Conservation (phyloP, 306 rosid genomes). For the Malus sylvestris region DNA sequence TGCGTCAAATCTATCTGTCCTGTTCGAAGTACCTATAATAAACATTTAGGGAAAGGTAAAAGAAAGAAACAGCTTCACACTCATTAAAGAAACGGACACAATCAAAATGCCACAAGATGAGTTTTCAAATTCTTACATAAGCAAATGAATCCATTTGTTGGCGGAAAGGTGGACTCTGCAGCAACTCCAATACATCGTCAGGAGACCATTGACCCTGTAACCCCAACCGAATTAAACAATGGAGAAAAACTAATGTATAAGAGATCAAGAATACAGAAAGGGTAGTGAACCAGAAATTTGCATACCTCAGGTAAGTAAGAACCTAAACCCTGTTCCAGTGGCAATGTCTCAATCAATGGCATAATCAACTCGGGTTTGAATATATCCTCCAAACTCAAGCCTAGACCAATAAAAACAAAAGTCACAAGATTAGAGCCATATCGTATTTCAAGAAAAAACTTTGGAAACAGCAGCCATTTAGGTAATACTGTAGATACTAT, state of each 20-base stretch:
- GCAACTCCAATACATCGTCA: conserved; percentile 75
- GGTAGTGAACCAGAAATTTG: conserved; percentile 13
- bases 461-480: too few species aligned
- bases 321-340: conserved; percentile 64
- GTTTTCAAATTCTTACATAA: conserved; percentile 44
- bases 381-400: conserved; percentile 79
- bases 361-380: conserved; percentile 80
- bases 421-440: not conserved
- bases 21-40: conserved; percentile 67
- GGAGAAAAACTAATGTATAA: not conserved
- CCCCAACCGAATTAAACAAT: conserved; percentile 1
- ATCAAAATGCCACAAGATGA: conserved; percentile 3
- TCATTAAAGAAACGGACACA: not conserved
- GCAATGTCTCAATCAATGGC: conserved; percentile 75
- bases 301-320: conserved; percentile 85
- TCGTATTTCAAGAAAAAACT: not conserved
- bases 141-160: conserved; percentile 94
- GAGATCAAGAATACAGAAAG: not conserved
- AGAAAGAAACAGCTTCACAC: not conserved
- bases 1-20: conserved; percentile 92
- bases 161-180: conserved; percentile 93
- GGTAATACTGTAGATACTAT: not conserved
- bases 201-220: conserved; percentile 81
- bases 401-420: conserved; percentile 29
- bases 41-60: not conserved